These are phyloP conservation scores for Cyclotella choctawhatcheeana DNA, from an alignment of 108 stramenopile species.

Conservation along the genomic window DNA sequence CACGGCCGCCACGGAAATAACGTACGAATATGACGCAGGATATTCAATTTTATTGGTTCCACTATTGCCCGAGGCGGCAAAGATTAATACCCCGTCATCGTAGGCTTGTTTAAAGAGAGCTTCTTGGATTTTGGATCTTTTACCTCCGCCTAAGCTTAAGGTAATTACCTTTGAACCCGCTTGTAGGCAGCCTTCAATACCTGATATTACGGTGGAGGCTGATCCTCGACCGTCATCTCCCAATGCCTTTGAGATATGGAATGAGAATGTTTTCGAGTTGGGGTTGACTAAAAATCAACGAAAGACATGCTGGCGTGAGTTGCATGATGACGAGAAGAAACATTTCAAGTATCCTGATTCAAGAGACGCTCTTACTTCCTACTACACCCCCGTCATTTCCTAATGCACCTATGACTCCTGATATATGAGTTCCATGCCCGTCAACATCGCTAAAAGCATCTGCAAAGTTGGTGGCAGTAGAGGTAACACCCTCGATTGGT, in stretches of 20 bases:
- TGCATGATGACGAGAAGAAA: neutral
- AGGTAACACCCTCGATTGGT: slow-evolving; percentile 33
- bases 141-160: slow-evolving; percentile 55
- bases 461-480: slow-evolving; percentile 19
- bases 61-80: slow-evolving; percentile 74
- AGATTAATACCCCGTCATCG: slow-evolving; percentile 52
- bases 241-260: slow-evolving; percentile 55
- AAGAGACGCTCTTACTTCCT: no score
- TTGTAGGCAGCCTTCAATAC: slow-evolving; percentile 49
- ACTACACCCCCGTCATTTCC: slow-evolving; percentile 31
- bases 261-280: slow-evolving; percentile 14
- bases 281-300: slow-evolving; percentile 12
- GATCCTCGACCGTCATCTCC: slow-evolving; percentile 44
- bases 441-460: slow-evolving; percentile 29
- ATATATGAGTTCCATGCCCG: slow-evolving; percentile 56
- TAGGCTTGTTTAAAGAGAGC: slow-evolving; percentile 21
- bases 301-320: neutral
- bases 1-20: slow-evolving; percentile 62
- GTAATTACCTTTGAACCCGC: slow-evolving; percentile 60
- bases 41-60: slow-evolving; percentile 33
- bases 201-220: slow-evolving; percentile 38
- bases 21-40: slow-evolving; percentile 55
- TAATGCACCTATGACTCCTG: slow-evolving; percentile 51
- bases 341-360: slow-evolving; percentile 16
- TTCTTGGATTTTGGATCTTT: slow-evolving; percentile 11